Evolutionary conservation across 495 filamentous ascomycete genomes (phyloP), one percentile per base, ranked within the genome.

Genomic region (Aspergillus hancockii): DNA sequence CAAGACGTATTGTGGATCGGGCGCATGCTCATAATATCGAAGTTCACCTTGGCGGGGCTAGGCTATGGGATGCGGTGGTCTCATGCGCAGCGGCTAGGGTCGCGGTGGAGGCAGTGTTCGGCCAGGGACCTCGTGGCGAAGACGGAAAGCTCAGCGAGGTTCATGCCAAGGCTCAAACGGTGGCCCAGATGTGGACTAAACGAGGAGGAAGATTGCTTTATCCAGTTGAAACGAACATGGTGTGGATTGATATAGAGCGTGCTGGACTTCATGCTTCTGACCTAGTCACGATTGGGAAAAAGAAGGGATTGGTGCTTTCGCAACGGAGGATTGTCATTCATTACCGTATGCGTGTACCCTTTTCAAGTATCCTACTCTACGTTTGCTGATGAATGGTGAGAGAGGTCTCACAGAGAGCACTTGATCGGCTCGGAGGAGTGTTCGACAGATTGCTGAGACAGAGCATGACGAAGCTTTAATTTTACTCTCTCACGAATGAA

Each of bases 41-140:
- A 58, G 69, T 91, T 64, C 90, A 93, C 70, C 80, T 89, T 49
- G 90, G 93, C 62, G 90, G 90, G 2, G 90, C 90, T 0, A 68
- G 90, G 45, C 68, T 94, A 40, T 94, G 88, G 88, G 86, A 90
- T 61, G 85, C 83, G 0, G 81, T 82, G 7, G 79, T 77, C n/a
- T n/a, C n/a, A 0, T 72, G 82, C 3, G 78, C 78, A 2, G 58
- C 71, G 1, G 74, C 74, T 7, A 55, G 71, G 13, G 65, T 71
- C 8, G 63, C 62, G 2, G 68, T 77, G 0, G 72, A 77, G 7
- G 70, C 75, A 21, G 72, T 66, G 1, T 95, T 91, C 54, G 74
- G 82, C 8, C 71, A 63, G 47, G 79, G 74, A 1, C 72, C 72
- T 0, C 77, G 75, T 56, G 81, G 82, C 30, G 73, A 83, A 28